Base-by-base conservation (phyloP, 1,284 basidiomycete genomes). In the Trichosporon inkin region DNA sequence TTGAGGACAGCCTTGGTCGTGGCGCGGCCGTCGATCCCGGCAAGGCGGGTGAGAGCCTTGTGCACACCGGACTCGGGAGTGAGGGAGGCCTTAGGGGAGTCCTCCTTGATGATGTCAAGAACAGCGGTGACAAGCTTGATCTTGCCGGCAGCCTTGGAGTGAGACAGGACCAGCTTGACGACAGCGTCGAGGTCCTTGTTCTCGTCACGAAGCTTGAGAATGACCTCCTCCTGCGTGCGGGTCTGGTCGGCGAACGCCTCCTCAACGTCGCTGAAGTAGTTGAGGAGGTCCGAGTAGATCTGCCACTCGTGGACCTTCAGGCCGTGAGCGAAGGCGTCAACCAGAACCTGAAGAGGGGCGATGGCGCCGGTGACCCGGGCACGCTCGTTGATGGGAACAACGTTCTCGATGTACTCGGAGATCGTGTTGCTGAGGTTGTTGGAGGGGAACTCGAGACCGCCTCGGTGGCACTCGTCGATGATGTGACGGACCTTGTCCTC, bases 81-180 rank as follows among this genome's bases (percentile, higher is more conserved):
- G 11, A 86, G 77, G 63, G 87, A 86, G 6, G 88, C 87, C 24
- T 90, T 84, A 49, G 86, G 88, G 57, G 89, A 80, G 83, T 87
- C 74, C 52, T 82, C 81, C 81, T 95, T 95, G 79, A 96, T 84
- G 67, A 93, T 85, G 69, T 98, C 93, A 49, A 99, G 83, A 44
- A 99, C 81, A 14, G 86, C 84, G 57, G 94, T 83, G 57, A 97
- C 83, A 51, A 99, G 84, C 70, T 90, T 92, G 68, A 88, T 88
- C 82, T 99, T 99, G 80, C 89, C 88, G 68, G 89, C 88, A 17
- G 92, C 90, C 80, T 94, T 96, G 80, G 91, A 90, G 80, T 99
- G 96, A 67, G 95, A 96, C 57, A 97, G 84, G 24, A 97, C 92
- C 39, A 95, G 82, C 56, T 84, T 84, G 53, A 89, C 88, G 32